Evolutionary conservation across 139 green algal species (phyloP).

Genomic region (Micractinium sp.): DNA sequence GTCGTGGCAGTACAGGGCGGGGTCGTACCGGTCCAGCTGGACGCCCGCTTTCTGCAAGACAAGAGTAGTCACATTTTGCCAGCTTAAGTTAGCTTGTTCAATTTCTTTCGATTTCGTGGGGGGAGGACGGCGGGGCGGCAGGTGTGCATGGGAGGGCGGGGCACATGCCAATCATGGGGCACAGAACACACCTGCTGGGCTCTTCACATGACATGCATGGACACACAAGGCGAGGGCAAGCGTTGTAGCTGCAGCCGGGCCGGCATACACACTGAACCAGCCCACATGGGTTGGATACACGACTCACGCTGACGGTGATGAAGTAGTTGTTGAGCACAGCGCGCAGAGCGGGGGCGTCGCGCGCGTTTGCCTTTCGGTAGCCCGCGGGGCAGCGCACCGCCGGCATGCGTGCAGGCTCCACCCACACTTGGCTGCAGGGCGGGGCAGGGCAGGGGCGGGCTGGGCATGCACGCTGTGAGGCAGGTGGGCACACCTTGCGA

Average conservation of each 20-base stretch:
- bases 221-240: too few species aligned
- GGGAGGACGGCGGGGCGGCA: not conserved
- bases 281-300: too few species aligned
- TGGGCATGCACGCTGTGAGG: too few species aligned
- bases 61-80: too few species aligned
- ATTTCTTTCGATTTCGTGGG: too few species aligned
- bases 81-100: too few species aligned
- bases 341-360: not conserved
- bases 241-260: too few species aligned
- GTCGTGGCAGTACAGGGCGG: slow-evolving; percentile 11
- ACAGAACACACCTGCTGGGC: too few species aligned
- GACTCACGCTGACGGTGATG: not conserved
- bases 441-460: not conserved
- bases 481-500: not conserved
- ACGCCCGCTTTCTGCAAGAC: not conserved
- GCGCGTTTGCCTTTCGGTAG: not conserved
- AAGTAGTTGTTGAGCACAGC: not conserved
- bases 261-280: too few species aligned
- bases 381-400: not conserved
- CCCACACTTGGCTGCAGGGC: not conserved
- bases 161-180: too few species aligned
- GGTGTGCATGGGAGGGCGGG: not conserved
- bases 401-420: not conserved
- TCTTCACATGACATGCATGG: too few species aligned
- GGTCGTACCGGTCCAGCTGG: not conserved